phyloP scores from a whole-genome alignment of 2,329 filamentous ascomycete species.

The Arthroderma sp. region DNA sequence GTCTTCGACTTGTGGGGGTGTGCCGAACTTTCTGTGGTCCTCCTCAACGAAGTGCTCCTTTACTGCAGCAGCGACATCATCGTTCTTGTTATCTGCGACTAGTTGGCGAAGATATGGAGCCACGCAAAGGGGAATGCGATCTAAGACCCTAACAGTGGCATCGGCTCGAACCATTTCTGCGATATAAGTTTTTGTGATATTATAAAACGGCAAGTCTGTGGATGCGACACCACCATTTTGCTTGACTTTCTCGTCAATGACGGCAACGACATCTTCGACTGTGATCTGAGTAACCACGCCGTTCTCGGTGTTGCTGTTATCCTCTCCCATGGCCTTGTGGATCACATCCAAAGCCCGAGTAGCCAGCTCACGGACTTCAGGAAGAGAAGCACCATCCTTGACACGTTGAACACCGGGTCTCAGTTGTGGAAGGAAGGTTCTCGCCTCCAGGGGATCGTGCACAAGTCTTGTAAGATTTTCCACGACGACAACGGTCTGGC shows the following conservation, averaged over 20 bases:
- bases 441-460: slow-evolving; percentile 85
- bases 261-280: slow-evolving; percentile 55
- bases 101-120: slow-evolving; percentile 64
- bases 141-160: slow-evolving; percentile 66
- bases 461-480: slow-evolving; percentile 98
- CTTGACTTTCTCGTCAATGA: slow-evolving; percentile 64
- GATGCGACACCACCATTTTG: slow-evolving; percentile 50
- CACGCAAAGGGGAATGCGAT: slow-evolving; percentile 56
- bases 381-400: slow-evolving; percentile 73
- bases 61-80: slow-evolving; percentile 58
- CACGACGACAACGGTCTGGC: slow-evolving; percentile 89
- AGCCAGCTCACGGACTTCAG: slow-evolving; percentile 85
- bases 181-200: slow-evolving; percentile 59
- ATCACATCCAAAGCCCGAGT: slow-evolving; percentile 73
- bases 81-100: slow-evolving; percentile 48
- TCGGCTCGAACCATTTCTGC: slow-evolving; percentile 76
- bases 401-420: slow-evolving; percentile 87
- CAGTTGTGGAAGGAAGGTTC: slow-evolving; percentile 88
- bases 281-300: slow-evolving; percentile 51
- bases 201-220: slow-evolving; percentile 50
- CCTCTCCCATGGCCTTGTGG: slow-evolving; percentile 75
- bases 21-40: slow-evolving; percentile 75
- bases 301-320: slow-evolving; percentile 43
- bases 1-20: slow-evolving; percentile 74
- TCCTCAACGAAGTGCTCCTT: slow-evolving; percentile 68